Evolutionary conservation across 2,329 filamentous ascomycete species (phyloP).

Genomic region (Colletotrichum tabaci): DNA sequence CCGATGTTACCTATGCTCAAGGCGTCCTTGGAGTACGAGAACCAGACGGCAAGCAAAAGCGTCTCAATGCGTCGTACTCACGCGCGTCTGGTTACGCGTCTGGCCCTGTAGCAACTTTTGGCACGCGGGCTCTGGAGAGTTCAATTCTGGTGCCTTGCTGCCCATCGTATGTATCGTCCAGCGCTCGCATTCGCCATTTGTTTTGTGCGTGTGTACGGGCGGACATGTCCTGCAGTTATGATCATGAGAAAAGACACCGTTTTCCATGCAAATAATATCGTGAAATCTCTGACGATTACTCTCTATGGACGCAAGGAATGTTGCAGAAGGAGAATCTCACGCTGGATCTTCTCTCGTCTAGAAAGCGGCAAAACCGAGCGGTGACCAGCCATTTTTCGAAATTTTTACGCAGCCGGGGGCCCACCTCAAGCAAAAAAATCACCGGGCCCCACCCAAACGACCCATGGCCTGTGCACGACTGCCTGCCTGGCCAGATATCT

Average conservation of each 20-base stretch:
- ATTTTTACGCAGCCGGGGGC: constrained; percentile 10
- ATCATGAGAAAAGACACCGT: background rate
- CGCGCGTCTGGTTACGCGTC: background rate
- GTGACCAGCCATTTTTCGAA: constrained; percentile 33
- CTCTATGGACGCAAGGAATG: background rate
- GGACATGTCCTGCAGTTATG: too few species aligned
- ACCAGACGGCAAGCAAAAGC: background rate
- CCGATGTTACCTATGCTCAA: background rate
- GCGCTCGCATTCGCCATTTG: too few species aligned
- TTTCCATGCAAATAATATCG: background rate
- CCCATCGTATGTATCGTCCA: background rate
- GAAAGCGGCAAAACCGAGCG: constrained; percentile 33
- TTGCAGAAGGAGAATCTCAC: constrained; percentile 11
- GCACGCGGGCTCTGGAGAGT: background rate
- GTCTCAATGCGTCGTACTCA: background rate
- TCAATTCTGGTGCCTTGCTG: background rate
- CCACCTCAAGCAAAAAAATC: constrained; percentile 26
- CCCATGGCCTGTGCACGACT: constrained; percentile 19
- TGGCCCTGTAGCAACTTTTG: background rate
- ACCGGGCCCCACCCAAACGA: background rate
- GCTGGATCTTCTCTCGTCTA: background rate
- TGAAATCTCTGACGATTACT: background rate
- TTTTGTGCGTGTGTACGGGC: too few species aligned
- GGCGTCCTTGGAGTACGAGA: background rate
- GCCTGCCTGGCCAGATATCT: constrained; percentile 44